These are phyloP conservation scores for Leptographium flavum DNA, from an alignment of 2,329 filamentous ascomycete species.

Conservation along the genomic window DNA sequence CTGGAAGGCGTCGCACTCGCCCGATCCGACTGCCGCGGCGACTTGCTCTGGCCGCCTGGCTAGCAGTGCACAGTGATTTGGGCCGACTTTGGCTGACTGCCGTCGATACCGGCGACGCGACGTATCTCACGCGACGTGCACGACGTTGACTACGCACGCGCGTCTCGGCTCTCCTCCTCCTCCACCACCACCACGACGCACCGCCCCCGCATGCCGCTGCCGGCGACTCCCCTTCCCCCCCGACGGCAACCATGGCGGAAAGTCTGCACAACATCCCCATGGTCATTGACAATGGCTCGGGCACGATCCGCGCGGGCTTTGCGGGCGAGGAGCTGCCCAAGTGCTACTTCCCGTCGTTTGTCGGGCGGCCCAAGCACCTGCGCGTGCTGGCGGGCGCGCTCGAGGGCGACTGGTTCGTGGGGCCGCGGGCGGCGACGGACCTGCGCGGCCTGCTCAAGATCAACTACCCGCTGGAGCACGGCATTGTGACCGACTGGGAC, in stretches of 20 bases:
- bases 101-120: too few relatives aligned
- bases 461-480: constrained; percentile 87
- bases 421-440: constrained; percentile 74
- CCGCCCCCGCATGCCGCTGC: background rate
- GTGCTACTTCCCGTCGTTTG: constrained; percentile 94
- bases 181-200: background rate
- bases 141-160: background rate
- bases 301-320: constrained; percentile 93
- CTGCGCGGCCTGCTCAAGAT: constrained; percentile 90
- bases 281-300: constrained; percentile 96
- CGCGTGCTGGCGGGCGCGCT: constrained; percentile 91
- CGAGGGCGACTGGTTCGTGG: constrained; percentile 95
- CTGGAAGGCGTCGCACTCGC: too few relatives aligned
- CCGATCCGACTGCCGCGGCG: background rate
- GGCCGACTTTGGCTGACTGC: background rate
- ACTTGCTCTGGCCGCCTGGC: constrained; percentile 8
- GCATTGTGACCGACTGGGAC: constrained; percentile 98
- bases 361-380: constrained; percentile 88
- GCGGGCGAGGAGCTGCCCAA: constrained; percentile 92
- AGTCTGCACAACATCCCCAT: constrained; percentile 91
- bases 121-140: too few relatives aligned
- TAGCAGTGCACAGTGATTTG: background rate
- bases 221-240: background rate
- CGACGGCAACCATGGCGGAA: constrained; percentile 32
- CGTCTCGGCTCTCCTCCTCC: background rate